Conservation (phyloP, 2,329 filamentous ascomycete genomes). For the Phialophora expanda region DNA sequence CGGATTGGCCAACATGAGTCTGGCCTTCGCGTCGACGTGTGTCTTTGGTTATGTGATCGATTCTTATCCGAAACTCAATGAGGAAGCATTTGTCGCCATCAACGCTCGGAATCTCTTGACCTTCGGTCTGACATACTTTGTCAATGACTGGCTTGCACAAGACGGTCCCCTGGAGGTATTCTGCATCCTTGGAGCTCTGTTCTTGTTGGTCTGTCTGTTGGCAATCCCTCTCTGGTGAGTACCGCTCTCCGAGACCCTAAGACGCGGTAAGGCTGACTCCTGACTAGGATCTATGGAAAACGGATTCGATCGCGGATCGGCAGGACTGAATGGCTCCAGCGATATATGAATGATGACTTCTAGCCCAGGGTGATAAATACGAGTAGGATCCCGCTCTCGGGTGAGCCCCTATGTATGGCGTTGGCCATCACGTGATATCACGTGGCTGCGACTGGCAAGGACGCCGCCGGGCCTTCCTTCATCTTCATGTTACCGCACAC, state of each 20-base stretch:
- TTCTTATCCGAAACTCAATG: slow-evolving; percentile 53
- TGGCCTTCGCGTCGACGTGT: slow-evolving; percentile 55
- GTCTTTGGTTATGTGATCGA: slow-evolving; percentile 60
- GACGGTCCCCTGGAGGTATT: slow-evolving; percentile 48
- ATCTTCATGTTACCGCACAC: no score
- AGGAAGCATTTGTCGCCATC: slow-evolving; percentile 60
- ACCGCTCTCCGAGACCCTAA: not conserved
- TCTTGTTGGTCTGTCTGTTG: slow-evolving; percentile 53
- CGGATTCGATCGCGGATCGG: slow-evolving; percentile 52
- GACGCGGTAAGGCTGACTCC: slow-evolving; percentile 18
- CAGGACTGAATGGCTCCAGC: slow-evolving; percentile 44
- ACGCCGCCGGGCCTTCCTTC: no score
- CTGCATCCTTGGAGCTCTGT: slow-evolving; percentile 52
- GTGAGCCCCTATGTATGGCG: no score
- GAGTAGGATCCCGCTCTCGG: no score
- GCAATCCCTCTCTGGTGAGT: slow-evolving; percentile 54
- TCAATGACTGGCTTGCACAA: slow-evolving; percentile 49
- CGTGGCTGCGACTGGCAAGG: no score
- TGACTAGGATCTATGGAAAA: slow-evolving; percentile 53
- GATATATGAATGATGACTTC: slow-evolving; percentile 35
- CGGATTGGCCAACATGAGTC: slow-evolving; percentile 56
- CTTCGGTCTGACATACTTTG: slow-evolving; percentile 49
- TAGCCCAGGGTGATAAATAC: slow-evolving; percentile 15
- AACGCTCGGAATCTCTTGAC: slow-evolving; percentile 53
- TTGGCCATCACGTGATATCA: no score